Conservation (phyloP, 164 flowering plant genomes). For the Vitis vinifera region DNA sequence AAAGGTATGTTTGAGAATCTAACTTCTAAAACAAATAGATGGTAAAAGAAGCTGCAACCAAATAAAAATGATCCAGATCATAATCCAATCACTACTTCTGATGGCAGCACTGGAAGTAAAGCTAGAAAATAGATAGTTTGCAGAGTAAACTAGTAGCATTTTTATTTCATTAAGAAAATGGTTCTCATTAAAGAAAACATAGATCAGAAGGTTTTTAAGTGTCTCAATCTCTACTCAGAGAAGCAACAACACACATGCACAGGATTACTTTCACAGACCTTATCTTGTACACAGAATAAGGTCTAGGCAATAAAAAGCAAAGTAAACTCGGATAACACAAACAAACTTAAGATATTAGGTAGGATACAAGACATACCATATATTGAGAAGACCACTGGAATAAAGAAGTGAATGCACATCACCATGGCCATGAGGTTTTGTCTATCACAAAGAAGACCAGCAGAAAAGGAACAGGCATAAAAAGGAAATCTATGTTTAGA, state of each 20-base stretch:
- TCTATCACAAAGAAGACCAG: slow-evolving; percentile 40
- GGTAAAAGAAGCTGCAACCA: background rate
- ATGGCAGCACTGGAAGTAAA: background rate
- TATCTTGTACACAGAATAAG: background rate
- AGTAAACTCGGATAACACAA: background rate
- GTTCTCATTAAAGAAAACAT: too few species aligned
- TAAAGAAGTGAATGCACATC: slow-evolving; percentile 97
- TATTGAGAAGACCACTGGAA: slow-evolving; percentile 77
- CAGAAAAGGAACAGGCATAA: background rate
- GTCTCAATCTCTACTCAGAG: background rate
- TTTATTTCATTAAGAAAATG: background rate
- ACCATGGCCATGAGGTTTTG: slow-evolving; percentile 99
- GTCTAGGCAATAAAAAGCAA: background rate
- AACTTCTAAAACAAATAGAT: background rate
- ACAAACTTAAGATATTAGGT: slow-evolving; percentile 1
- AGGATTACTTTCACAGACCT: background rate
- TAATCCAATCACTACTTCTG: background rate
- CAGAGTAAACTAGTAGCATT: background rate
- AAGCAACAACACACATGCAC: background rate
- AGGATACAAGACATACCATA: slow-evolving; percentile 50
- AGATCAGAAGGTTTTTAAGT: background rate
- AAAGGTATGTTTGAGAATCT: background rate
- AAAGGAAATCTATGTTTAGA: slow-evolving; percentile 2
- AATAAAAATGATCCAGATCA: background rate
- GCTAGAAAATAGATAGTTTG: background rate